phyloP scores from a whole-genome alignment of 768 basidiomycete genomes.

The Pholiota conissans region DNA sequence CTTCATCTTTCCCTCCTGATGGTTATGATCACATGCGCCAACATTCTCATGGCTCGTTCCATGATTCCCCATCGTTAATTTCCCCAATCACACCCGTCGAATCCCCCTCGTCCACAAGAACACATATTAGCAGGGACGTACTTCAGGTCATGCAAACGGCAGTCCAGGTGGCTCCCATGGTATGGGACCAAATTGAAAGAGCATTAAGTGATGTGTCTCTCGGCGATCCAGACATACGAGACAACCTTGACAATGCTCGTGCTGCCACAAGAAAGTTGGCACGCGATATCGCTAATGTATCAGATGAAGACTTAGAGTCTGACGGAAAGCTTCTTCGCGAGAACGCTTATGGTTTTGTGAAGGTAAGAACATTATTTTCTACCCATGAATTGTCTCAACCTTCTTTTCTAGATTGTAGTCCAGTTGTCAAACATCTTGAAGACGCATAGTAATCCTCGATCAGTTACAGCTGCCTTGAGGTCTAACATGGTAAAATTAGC shows the following conservation, averaged over 20 bases:
- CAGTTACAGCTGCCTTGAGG: conserved; percentile 55
- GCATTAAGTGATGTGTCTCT: conserved; percentile 52
- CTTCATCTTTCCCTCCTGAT: conserved; percentile 11
- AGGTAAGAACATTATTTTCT: conserved; percentile 45
- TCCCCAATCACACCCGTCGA: conserved; percentile 42
- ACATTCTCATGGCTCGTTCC: conserved; percentile 41
- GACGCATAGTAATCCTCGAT: conserved; percentile 57
- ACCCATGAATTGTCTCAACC: not conserved
- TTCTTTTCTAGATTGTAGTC: conserved; percentile 60
- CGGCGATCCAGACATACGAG: conserved; percentile 43
- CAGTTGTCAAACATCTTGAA: conserved; percentile 76
- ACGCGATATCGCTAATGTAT: conserved; percentile 56
- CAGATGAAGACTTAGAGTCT: conserved; percentile 51
- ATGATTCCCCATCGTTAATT: conserved; percentile 31
- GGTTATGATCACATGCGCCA: conserved; percentile 33
- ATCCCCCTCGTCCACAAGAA: conserved; percentile 53
- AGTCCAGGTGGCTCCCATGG: conserved; percentile 74
- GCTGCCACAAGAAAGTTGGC: conserved; percentile 63
- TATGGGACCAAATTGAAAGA: conserved; percentile 82
- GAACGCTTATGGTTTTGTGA: conserved; percentile 79
- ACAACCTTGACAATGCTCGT: conserved; percentile 61
- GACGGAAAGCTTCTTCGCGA: conserved; percentile 70
- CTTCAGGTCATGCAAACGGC: conserved; percentile 78
- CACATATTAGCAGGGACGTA: conserved; percentile 75
- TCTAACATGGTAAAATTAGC: conserved; percentile 75